phyloP scores from a whole-genome alignment of 2,329 filamentous ascomycete genomes.

The Botryotinia globosa region DNA sequence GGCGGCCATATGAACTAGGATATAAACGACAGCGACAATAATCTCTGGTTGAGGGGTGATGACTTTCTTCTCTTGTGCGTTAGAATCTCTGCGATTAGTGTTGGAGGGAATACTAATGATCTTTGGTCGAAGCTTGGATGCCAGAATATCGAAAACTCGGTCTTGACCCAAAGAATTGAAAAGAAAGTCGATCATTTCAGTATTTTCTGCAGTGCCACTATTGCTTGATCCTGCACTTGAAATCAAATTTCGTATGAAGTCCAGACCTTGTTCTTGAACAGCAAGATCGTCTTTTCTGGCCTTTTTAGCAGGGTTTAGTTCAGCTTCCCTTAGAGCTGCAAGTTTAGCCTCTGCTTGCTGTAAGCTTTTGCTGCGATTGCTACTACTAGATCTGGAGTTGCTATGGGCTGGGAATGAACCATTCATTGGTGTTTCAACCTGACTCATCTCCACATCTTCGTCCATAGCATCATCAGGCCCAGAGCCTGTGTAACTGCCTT shows the following conservation, averaged over 20 bases:
- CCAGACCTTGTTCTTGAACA: conserved; percentile 86
- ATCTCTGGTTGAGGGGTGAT: conserved; percentile 65
- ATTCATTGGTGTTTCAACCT: conserved; percentile 41
- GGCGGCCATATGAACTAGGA: conserved; percentile 85
- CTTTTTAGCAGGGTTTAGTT: conserved; percentile 65
- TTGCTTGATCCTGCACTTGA: conserved; percentile 50
- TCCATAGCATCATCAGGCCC: conserved; percentile 46
- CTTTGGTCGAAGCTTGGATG: conserved; percentile 69
- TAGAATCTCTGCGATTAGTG: conserved; percentile 44
- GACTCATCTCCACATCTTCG: conserved; percentile 57
- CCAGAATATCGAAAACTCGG: conserved; percentile 75
- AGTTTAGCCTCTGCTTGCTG: conserved; percentile 52
- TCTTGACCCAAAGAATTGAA: conserved; percentile 73
- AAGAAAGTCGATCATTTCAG: conserved; percentile 80
- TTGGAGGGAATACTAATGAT: conserved; percentile 48
- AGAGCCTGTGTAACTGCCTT: conserved; percentile 27
- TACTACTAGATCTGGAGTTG: conserved; percentile 32
- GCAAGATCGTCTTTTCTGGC: conserved; percentile 74
- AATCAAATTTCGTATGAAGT: conserved; percentile 87
- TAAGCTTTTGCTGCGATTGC: conserved; percentile 40
- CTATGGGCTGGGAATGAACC: conserved; percentile 26
- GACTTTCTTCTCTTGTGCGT: conserved; percentile 47
- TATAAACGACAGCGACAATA: conserved; percentile 72
- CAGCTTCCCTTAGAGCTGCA: conserved; percentile 57
- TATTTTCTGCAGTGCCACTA: conserved; percentile 50